These are phyloP conservation scores for Eutrema salsugineum DNA, from an alignment of 441 rosid genomes.

Conservation along the genomic window DNA sequence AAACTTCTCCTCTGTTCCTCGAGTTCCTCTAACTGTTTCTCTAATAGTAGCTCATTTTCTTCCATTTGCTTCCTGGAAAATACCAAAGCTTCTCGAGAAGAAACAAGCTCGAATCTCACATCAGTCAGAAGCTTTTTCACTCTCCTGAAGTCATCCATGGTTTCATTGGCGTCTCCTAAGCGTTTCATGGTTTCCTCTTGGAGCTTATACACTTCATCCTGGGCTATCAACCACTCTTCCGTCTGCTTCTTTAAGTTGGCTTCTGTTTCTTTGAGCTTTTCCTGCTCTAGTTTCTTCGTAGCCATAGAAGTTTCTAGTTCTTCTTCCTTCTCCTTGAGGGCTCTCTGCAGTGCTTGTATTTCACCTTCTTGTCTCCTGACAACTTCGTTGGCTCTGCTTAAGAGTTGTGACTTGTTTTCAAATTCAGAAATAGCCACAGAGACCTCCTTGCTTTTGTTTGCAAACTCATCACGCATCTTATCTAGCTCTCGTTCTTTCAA, in stretches of 20 bases:
- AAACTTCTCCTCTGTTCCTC: constrained; percentile 67
- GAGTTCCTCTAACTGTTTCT: constrained; percentile 50
- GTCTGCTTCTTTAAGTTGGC: constrained; percentile 65
- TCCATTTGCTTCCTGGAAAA: constrained; percentile 58
- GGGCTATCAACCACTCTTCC: constrained; percentile 66
- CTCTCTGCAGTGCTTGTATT: constrained; percentile 47
- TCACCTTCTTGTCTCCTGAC: constrained; percentile 61
- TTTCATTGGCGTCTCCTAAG: constrained; percentile 47
- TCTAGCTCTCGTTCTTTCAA: constrained; percentile 55
- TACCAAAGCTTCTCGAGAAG: constrained; percentile 66
- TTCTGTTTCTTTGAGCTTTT: constrained; percentile 55
- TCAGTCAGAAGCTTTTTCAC: constrained; percentile 69
- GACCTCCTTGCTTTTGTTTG: constrained; percentile 46
- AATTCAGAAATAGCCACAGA: constrained; percentile 41
- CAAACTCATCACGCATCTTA: constrained; percentile 46
- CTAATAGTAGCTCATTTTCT: constrained; percentile 54
- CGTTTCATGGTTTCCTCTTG: constrained; percentile 39
- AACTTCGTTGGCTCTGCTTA: constrained; percentile 59
- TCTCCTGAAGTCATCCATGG: constrained; percentile 58
- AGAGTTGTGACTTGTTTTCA: constrained; percentile 48
- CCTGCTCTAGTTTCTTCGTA: constrained; percentile 51
- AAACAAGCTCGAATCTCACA: constrained; percentile 69
- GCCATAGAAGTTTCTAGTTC: constrained; percentile 45
- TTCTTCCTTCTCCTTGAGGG: constrained; percentile 54
- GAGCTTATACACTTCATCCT: constrained; percentile 55